phyloP scores from a whole-genome alignment of 2,329 filamentous ascomycete genomes.

The Colletotrichum brevisporum region DNA sequence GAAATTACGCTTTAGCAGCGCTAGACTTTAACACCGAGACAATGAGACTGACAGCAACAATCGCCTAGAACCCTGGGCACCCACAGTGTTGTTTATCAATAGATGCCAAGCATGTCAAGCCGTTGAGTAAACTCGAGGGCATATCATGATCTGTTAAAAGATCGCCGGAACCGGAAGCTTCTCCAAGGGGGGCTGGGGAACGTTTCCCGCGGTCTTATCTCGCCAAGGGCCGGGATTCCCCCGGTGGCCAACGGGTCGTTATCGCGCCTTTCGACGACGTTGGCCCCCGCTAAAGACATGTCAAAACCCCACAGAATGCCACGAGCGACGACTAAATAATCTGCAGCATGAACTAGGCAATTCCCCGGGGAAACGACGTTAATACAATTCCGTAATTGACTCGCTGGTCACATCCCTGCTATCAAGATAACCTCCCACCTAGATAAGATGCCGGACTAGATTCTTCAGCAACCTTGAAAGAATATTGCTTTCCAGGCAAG shows the following conservation, averaged over 20 bases:
- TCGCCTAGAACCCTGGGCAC: conserved; percentile 10
- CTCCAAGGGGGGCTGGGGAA: conserved; percentile 10
- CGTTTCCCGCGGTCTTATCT: conserved; percentile 35
- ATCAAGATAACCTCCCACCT: conserved; percentile 13
- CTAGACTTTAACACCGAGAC: neutral
- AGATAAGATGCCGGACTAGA: conserved; percentile 16
- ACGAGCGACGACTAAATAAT: conserved; percentile 9
- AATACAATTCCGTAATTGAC: conserved; percentile 18
- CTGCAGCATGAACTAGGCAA: conserved; percentile 16
- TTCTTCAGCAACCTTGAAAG: neutral
- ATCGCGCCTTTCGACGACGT: conserved; percentile 19
- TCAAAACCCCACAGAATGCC: conserved; percentile 25
- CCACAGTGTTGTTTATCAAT: neutral
- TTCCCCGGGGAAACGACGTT: conserved; percentile 12
- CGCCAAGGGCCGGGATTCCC: conserved; percentile 9
- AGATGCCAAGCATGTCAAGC: conserved; percentile 7
- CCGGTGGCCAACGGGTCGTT: conserved; percentile 20
- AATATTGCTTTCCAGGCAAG: neutral
- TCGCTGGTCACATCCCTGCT: neutral
- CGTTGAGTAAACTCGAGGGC: neutral
- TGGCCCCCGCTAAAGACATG: conserved; percentile 24
- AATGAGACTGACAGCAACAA: neutral
- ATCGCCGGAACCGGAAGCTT: conserved; percentile 39
- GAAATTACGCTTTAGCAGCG: neutral
- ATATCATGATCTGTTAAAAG: neutral